phyloP scores from a whole-genome alignment of 805 yeast genomes.

The Huiozyma naganishii region DNA sequence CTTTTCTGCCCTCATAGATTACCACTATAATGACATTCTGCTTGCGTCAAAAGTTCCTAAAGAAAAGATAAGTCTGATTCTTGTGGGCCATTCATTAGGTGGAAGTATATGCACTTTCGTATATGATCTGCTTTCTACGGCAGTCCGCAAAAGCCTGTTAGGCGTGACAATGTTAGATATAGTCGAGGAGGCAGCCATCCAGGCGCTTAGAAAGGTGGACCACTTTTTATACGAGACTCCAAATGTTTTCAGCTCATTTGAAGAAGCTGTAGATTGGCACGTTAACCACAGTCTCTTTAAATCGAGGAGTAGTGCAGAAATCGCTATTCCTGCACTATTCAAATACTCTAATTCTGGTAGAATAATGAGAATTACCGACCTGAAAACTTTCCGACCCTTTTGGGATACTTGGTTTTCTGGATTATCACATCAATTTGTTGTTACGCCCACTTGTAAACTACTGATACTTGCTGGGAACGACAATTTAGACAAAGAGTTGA shows the following conservation, averaged over 20 bases:
- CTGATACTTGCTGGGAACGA: slow-evolving; percentile 84
- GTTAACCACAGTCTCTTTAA: slow-evolving; percentile 43
- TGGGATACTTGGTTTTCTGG: slow-evolving; percentile 82
- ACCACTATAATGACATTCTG: slow-evolving; percentile 25
- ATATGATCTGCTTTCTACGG: slow-evolving; percentile 19
- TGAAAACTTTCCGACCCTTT: slow-evolving; percentile 46
- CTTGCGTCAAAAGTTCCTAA: slow-evolving; percentile 2
- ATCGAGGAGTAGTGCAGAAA: slow-evolving; percentile 48
- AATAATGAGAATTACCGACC: slow-evolving; percentile 54
- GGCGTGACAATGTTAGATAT: slow-evolving; percentile 83
- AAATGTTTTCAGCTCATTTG: slow-evolving; percentile 36
- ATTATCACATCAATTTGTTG: slow-evolving; percentile 45
- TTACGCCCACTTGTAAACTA: slow-evolving; percentile 49
- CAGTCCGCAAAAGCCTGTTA: slow-evolving; percentile 28
- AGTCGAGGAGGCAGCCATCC: slow-evolving; percentile 84
- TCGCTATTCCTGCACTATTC: slow-evolving; percentile 71
- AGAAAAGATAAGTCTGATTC: slow-evolving; percentile 31
- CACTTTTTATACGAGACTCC: slow-evolving; percentile 62
- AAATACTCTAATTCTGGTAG: slow-evolving; percentile 13
- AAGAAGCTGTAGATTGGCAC: slow-evolving; percentile 77
- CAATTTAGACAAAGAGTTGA: slow-evolving; percentile 69
- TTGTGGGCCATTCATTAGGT: slow-evolving; percentile 88
- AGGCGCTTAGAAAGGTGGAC: slow-evolving; percentile 57
- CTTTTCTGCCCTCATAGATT: slow-evolving; percentile 36
- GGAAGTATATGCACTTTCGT: slow-evolving; percentile 69